A percentile compares a stretch with the other conserved stretches of the same genome.
phyloP scores from a whole-genome alignment of 2,329 filamentous ascomycete genomes.

The Aspergillus hiratsukae region DNA sequence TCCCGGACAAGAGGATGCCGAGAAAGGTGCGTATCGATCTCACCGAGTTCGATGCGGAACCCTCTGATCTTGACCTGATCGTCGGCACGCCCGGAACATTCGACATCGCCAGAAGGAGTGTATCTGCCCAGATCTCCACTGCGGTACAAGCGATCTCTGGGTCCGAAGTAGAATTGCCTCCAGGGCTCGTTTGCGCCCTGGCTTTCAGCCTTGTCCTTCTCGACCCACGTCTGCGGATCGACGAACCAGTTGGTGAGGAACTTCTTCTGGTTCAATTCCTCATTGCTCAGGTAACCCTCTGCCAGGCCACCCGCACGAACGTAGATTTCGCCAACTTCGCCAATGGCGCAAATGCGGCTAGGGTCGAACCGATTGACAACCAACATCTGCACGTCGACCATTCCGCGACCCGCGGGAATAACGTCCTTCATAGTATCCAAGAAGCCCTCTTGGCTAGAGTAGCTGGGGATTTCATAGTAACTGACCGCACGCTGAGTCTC shows the following conservation, averaged over 20 bases:
- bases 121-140: conserved; percentile 83
- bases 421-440: conserved; percentile 66
- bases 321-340: conserved; percentile 80
- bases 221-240: conserved; percentile 64
- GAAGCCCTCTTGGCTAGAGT: conserved; percentile 58
- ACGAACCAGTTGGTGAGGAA: conserved; percentile 86
- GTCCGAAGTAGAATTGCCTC: conserved; percentile 73
- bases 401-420: conserved; percentile 79
- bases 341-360: conserved; percentile 68
- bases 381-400: conserved; percentile 82
- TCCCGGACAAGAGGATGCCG: conserved; percentile 73
- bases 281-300: conserved; percentile 66
- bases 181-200: conserved; percentile 61
- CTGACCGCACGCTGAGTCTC: conserved; percentile 78
- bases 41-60: conserved; percentile 89
- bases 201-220: conserved; percentile 55
- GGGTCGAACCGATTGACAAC: conserved; percentile 69
- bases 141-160: conserved; percentile 79
- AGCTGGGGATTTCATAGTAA: conserved; percentile 72
- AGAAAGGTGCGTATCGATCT: conserved; percentile 82
- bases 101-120: conserved; percentile 65
- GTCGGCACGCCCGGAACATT: conserved; percentile 75
- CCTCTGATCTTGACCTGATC: conserved; percentile 94
- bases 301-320: conserved; percentile 78
- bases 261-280: conserved; percentile 65